Base-by-base conservation (phyloP, 2,329 filamentous ascomycete species). In the Botrytis sinoallii region DNA sequence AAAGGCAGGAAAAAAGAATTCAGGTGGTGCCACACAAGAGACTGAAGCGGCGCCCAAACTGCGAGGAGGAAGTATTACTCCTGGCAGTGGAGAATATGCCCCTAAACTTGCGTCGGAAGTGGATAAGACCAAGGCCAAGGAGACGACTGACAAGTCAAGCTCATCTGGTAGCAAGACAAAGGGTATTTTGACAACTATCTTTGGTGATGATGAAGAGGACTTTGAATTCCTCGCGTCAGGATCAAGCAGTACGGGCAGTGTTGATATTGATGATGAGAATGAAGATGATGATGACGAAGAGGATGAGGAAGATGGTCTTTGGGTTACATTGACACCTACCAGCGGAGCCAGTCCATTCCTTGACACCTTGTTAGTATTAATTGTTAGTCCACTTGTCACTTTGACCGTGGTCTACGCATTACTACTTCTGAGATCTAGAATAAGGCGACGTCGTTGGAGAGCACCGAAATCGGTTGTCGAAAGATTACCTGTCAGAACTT, bases 391-490 rank as follows among this genome's bases (percentile, higher is more conserved):
- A 12, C 84, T 99, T 22, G 91, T 98, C 70, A 98, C 96, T 0
- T 84, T 99, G 79, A 97, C 94, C 5, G 91, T 98, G 8, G 95
- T 99, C 2, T 98, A 98, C 80, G 92, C 93, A 20, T 87, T 98
- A 18, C 87, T 98, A 8, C 88, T 98, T 59, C 85, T 98, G 55
- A 91, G 96, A 72, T 95, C 95, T 65, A 92, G 95, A 74, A 97
- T 98, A 78, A 91, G 95, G 69, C 89, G 95, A 74, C 89, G 95
- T 76, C 89, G 95, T 78, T 99, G 96, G 95, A 90, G 96, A 79
- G 96, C 96, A n/a, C 96, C 96, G 8, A 99, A 99, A 83, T 97
- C 94, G 0, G 91, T 99, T 0, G 95, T 99, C 29, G 95, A 98
- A 78, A 91, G 93, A 74, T 87, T 99, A n/a, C 96, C 96, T 2